Evolutionary conservation across 345 rosid species (phyloP).

Genomic region (Turritis glabra): DNA sequence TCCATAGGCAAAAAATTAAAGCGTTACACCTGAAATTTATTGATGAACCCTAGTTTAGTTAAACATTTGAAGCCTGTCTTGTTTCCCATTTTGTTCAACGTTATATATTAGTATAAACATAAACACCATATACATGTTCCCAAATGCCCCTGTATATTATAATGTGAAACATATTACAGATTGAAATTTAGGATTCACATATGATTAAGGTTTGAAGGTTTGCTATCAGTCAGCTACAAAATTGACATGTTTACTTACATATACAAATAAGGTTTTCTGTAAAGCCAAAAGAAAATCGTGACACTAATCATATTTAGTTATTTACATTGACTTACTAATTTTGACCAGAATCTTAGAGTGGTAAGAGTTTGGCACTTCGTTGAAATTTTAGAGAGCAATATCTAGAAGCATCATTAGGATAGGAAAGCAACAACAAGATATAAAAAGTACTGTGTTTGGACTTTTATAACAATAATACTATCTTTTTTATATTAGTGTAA

Average conservation of each 20-base stretch:
- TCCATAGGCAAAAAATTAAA: not conserved
- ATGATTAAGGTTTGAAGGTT: not conserved
- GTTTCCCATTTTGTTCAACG: not conserved
- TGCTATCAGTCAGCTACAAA: no score
- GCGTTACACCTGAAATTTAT: not conserved
- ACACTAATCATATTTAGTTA: not conserved
- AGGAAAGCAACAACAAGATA: conserved; percentile 12
- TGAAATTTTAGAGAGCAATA: conserved; percentile 11
- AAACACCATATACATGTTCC: not conserved
- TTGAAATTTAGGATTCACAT: not conserved
- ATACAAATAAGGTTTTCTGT: not conserved
- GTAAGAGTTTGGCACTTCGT: conserved; percentile 34
- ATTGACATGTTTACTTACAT: not conserved
- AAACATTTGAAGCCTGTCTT: not conserved
- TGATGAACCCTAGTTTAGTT: not conserved
- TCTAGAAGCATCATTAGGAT: conserved; percentile 16
- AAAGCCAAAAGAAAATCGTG: not conserved
- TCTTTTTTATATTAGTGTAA: not conserved
- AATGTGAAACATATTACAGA: not conserved
- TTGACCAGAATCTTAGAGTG: not conserved
- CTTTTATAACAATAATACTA: not conserved
- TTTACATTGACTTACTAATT: not conserved
- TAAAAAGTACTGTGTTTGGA: conserved; percentile 1
- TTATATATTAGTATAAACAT: no score
- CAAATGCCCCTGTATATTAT: not conserved